Conservation (phyloP, 1,284 basidiomycete genomes). For the Tylopilus microsporus region DNA sequence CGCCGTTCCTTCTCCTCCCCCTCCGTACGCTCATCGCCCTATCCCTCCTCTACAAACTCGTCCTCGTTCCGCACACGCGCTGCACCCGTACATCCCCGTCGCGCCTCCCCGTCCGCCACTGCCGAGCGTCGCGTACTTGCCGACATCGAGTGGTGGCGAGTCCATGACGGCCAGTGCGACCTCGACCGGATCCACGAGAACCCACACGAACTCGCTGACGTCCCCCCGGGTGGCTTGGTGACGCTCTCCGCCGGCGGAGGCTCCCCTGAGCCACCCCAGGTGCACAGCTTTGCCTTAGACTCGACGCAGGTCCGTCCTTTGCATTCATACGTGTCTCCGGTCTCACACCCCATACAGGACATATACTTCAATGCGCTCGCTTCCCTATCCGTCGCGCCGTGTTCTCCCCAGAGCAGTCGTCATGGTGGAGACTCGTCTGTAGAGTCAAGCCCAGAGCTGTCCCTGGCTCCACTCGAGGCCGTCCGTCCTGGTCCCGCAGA, state of each 20-base stretch:
- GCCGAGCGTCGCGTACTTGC: constrained; percentile 64
- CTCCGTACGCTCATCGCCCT: constrained; percentile 58
- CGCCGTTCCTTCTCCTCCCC: constrained; percentile 67
- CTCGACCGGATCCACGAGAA: constrained; percentile 31
- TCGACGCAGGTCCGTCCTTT: constrained; percentile 24
- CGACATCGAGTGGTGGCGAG: constrained; percentile 81
- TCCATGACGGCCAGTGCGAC: constrained; percentile 63
- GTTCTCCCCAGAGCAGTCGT: constrained; percentile 44
- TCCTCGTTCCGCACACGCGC: constrained; percentile 31
- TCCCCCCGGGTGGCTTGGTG: constrained; percentile 18
- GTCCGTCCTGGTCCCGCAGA: constrained; percentile 37
- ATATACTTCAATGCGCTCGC: constrained; percentile 44
- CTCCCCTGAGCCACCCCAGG: constrained; percentile 20
- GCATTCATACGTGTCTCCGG: background rate
- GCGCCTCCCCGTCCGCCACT: constrained; percentile 63
- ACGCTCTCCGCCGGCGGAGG: constrained; percentile 24
- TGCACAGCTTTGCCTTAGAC: constrained; percentile 19
- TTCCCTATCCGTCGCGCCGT: constrained; percentile 49
- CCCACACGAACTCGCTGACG: constrained; percentile 17
- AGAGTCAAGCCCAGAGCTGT: constrained; percentile 53
- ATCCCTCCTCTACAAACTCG: constrained; percentile 41
- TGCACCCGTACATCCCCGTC: constrained; percentile 37
- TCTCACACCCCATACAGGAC: constrained; percentile 23
- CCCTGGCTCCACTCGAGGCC: constrained; percentile 41
- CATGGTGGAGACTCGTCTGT: constrained; percentile 44